Evolutionary conservation across 352 stramenopile genomes (phyloP), one percentile per base, ranked within the genome.

Genomic region (Globisporangium nunn): DNA sequence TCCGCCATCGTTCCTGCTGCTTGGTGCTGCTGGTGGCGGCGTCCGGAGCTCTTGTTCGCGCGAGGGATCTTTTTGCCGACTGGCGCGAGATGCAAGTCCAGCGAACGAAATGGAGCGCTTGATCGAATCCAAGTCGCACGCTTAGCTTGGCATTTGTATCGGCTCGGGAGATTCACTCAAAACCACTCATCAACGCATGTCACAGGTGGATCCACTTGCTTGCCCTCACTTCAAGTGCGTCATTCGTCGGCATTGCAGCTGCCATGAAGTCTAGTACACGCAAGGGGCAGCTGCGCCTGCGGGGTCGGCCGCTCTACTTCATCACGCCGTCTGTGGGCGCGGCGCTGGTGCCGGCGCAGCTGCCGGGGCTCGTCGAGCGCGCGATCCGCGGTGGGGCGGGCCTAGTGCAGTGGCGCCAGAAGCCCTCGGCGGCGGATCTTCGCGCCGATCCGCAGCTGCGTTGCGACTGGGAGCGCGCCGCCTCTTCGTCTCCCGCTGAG

Each of bases 341-440:
- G 45, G 57, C 59, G 31, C 37, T 77, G 50, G 52, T 55, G 2
- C 41, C 73, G 8, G 17, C 53, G 18, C 61, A 66, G 30, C 63
- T 86, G 14, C 45, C 70, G 18, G 17, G 11, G 10, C 61, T 80
- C 23, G 75, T 86, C 17, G 62, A 75, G 39, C 64, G 72, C 30
- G 73, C 75, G 18, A 71, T 86, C 35, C 44, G 44, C 3, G 75
- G 75, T n/a, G 75, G 75, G 18, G 75, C 59, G 5, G 70, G 68
- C 54, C 49, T 82, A 31, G 51, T 86, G 46, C 75, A 84, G 62
- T 79, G 75, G 70, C 66, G 75, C 35, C 75, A 86, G 33, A 84
- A 86, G 54, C 70, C 73, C 8, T 59, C 64, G 28, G 52, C 55
- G 40, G 53, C 57, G n/a, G 68, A 75, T 51, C 62, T 78, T 31